A percentile compares a stretch with the other conserved stretches of the same genome.
These are phyloP conservation scores for Xylariaceae sp. DNA, from an alignment of 2,329 filamentous ascomycete genomes.

Conservation along the genomic window DNA sequence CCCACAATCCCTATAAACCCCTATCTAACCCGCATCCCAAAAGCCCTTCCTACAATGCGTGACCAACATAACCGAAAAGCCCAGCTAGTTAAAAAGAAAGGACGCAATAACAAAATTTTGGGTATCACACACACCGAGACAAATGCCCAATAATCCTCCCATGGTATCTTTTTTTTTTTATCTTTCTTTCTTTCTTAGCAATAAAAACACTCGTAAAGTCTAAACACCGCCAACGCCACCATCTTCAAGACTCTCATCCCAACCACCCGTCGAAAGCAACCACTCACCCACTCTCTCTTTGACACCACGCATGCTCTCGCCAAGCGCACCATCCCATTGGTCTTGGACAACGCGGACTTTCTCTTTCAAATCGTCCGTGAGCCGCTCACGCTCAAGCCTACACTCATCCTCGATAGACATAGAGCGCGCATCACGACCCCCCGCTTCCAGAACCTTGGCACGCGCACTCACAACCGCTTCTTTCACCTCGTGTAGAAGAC, in stretches of 20 bases:
- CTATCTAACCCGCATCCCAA: too few species aligned
- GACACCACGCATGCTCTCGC: slow-evolving; percentile 65
- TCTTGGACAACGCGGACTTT: slow-evolving; percentile 87
- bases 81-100: too few species aligned
- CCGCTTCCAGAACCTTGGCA: slow-evolving; percentile 62
- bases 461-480: slow-evolving; percentile 59
- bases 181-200: slow-evolving; percentile 24
- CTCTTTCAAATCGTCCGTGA: slow-evolving; percentile 87
- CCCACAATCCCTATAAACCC: too few species aligned
- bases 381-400: slow-evolving; percentile 58
- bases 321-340: slow-evolving; percentile 85
- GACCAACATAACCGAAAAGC: too few species aligned
- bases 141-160: too few species aligned
- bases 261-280: slow-evolving; percentile 73
- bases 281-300: slow-evolving; percentile 69
- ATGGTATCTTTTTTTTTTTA: too few species aligned
- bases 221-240: slow-evolving; percentile 45
- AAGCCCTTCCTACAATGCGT: too few species aligned
- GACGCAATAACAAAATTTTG: too few species aligned
- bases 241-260: slow-evolving; percentile 71
- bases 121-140: too few species aligned
- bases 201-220: slow-evolving; percentile 19
- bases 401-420: slow-evolving; percentile 52
- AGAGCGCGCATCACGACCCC: slow-evolving; percentile 44
- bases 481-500: slow-evolving; percentile 84